Conservation (phyloP, 495 filamentous ascomycete genomes). For the Apodospora peruviana region DNA sequence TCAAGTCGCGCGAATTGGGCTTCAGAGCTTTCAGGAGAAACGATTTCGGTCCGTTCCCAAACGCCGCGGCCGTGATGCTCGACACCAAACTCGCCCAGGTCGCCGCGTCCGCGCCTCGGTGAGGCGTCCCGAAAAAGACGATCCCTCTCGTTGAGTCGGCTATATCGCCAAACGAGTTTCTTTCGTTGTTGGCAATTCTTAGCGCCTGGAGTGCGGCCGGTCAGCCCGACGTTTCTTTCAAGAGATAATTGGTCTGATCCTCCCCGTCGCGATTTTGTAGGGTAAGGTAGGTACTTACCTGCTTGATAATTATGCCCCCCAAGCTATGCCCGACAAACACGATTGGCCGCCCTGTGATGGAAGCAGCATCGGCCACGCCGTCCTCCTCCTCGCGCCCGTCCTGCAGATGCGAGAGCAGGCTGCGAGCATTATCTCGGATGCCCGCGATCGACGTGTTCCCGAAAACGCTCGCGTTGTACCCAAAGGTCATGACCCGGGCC, state of each 20-base stretch:
- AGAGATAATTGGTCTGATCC: no score
- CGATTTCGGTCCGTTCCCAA: neutral
- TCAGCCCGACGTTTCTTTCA: no score
- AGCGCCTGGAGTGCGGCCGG: no score
- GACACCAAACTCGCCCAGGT: slow-evolving; percentile 6
- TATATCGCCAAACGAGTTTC: neutral
- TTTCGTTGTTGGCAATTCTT: slow-evolving; percentile 1
- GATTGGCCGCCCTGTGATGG: slow-evolving; percentile 30
- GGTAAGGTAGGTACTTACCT: slow-evolving; percentile 11
- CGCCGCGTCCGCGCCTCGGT: slow-evolving; percentile 15
- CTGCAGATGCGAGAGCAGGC: neutral
- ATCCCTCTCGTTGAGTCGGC: slow-evolving; percentile 5
- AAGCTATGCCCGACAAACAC: slow-evolving; percentile 34
- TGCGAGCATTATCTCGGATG: slow-evolving; percentile 35
- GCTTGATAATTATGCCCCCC: slow-evolving; percentile 33
- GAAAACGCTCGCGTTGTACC: slow-evolving; percentile 36
- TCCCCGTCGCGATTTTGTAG: no score
- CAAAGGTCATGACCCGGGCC: slow-evolving; percentile 41
- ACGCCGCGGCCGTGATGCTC: slow-evolving; percentile 6
- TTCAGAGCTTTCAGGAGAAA: neutral
- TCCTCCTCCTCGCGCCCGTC: slow-evolving; percentile 1
- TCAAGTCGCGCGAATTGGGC: slow-evolving; percentile 2
- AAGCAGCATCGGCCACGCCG: neutral
- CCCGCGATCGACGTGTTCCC: slow-evolving; percentile 44
- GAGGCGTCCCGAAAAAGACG: slow-evolving; percentile 24